Conservation (phyloP, 2,329 filamentous ascomycete genomes). For the Arthrobotrys entomopaga region DNA sequence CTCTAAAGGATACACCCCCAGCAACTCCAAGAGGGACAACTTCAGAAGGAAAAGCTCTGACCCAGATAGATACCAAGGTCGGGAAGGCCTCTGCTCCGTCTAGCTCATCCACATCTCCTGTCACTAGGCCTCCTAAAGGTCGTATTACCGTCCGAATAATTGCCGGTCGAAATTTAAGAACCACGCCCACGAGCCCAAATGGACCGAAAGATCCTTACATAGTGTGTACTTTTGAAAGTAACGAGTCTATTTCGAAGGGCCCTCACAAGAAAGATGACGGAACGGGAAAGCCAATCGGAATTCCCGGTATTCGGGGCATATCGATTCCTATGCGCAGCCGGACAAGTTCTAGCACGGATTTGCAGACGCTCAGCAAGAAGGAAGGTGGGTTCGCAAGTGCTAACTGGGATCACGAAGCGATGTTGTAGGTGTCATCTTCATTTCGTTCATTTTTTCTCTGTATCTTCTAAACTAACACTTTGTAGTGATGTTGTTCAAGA, state of each 20-base stretch:
- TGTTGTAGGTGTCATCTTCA: slow-evolving; percentile 77
- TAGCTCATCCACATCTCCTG: slow-evolving; percentile 65
- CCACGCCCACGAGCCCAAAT: slow-evolving; percentile 65
- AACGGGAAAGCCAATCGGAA: slow-evolving; percentile 70
- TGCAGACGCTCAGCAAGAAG: slow-evolving; percentile 67
- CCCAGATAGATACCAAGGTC: slow-evolving; percentile 47
- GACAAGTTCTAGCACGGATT: slow-evolving; percentile 94
- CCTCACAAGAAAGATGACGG: slow-evolving; percentile 71
- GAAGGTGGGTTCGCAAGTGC: slow-evolving; percentile 79
- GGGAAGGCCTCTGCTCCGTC: slow-evolving; percentile 58
- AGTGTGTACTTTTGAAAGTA: slow-evolving; percentile 95
- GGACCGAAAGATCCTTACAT: slow-evolving; percentile 82
- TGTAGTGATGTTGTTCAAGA: slow-evolving; percentile 89
- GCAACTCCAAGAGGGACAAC: slow-evolving; percentile 60
- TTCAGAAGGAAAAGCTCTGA: slow-evolving; percentile 60
- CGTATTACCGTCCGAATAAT: slow-evolving; percentile 89
- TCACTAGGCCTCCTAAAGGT: slow-evolving; percentile 77
- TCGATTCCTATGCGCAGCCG: slow-evolving; percentile 96
- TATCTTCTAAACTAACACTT: too few species aligned
- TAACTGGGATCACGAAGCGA: slow-evolving; percentile 93
- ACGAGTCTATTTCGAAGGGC: slow-evolving; percentile 92
- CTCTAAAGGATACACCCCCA: slow-evolving; percentile 58
- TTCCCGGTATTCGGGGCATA: slow-evolving; percentile 77
- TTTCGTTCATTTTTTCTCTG: too few species aligned
- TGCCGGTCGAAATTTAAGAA: slow-evolving; percentile 83